These are phyloP conservation scores for Sarocladiaceae sp. DNA, from an alignment of 2,329 filamentous ascomycete genomes.

Conservation along the genomic window DNA sequence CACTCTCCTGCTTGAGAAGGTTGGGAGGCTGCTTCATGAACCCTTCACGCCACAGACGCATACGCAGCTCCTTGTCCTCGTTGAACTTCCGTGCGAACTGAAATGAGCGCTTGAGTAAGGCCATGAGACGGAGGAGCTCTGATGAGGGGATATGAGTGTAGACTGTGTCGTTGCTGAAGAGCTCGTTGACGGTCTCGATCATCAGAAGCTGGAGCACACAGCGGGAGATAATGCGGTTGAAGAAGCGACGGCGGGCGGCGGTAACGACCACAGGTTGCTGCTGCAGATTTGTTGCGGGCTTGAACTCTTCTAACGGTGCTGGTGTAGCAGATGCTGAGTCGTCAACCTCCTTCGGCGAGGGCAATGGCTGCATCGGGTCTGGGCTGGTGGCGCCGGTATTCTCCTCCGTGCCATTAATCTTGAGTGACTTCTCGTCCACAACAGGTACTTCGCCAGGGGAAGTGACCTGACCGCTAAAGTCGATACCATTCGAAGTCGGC, in stretches of 20 bases:
- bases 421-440: slow-evolving; percentile 53
- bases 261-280: slow-evolving; percentile 91
- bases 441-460: slow-evolving; percentile 30
- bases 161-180: slow-evolving; percentile 95
- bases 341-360: slow-evolving; percentile 12
- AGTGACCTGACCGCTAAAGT: slow-evolving; percentile 38
- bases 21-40: slow-evolving; percentile 99
- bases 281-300: slow-evolving; percentile 69
- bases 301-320: slow-evolving; percentile 77
- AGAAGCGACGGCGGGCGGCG: slow-evolving; percentile 86
- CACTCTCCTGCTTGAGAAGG: slow-evolving; percentile 92
- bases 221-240: slow-evolving; percentile 98
- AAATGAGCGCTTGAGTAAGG: slow-evolving; percentile 89
- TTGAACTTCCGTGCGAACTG: slow-evolving; percentile 98
- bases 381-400: not conserved
- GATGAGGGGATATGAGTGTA: slow-evolving; percentile 88
- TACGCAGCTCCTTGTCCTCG: slow-evolving; percentile 90
- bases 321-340: slow-evolving; percentile 28
- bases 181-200: slow-evolving; percentile 98
- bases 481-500: slow-evolving; percentile 46
- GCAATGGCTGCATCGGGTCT: slow-evolving; percentile 21
- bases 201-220: slow-evolving; percentile 97
- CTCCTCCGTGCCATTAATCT: slow-evolving; percentile 49
- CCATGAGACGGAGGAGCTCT: slow-evolving; percentile 90
- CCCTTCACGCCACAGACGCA: slow-evolving; percentile 91